Conservation (phyloP, 2,329 filamentous ascomycete species). For the Epichloe baconii region DNA sequence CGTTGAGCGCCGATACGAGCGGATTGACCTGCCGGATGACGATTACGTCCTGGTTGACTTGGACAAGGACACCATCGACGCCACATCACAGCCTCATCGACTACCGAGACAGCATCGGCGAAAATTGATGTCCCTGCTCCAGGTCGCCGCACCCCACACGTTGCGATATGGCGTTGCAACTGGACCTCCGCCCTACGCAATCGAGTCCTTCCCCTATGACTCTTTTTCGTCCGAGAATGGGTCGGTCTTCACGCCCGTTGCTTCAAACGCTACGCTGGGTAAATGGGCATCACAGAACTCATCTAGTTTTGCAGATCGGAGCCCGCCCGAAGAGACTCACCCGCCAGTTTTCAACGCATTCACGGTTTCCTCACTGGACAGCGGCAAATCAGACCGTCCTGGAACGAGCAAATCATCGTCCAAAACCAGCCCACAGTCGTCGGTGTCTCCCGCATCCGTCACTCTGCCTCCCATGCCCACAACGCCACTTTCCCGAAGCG, state of each 20-base stretch:
- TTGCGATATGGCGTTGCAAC: constrained; percentile 71
- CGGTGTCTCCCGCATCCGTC: constrained; percentile 63
- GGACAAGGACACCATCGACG: constrained; percentile 81
- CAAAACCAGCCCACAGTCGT: constrained; percentile 48
- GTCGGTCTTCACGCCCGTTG: constrained; percentile 60
- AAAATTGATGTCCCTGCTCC: constrained; percentile 78
- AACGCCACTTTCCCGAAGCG: constrained; percentile 74
- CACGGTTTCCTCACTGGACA: constrained; percentile 57
- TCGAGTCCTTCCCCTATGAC: constrained; percentile 86
- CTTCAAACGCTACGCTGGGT: constrained; percentile 59
- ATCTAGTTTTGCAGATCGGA: constrained; percentile 64
- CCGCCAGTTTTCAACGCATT: constrained; percentile 86
- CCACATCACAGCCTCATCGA: constrained; percentile 61
- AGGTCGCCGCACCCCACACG: constrained; percentile 82
- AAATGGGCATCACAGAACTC: constrained; percentile 87
- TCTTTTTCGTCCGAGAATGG: constrained; percentile 79
- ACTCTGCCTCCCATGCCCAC: constrained; percentile 64
- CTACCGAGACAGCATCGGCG: constrained; percentile 80
- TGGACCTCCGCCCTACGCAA: constrained; percentile 85
- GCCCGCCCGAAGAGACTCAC: constrained; percentile 35
- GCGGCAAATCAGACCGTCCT: constrained; percentile 58
- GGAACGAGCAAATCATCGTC: constrained; percentile 58
- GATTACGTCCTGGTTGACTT: constrained; percentile 93
- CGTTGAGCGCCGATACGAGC: constrained; percentile 83
- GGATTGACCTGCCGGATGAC: constrained; percentile 76